phyloP scores from a whole-genome alignment of 2,329 filamentous ascomycete species.

The Aphanoascus verrucosus region DNA sequence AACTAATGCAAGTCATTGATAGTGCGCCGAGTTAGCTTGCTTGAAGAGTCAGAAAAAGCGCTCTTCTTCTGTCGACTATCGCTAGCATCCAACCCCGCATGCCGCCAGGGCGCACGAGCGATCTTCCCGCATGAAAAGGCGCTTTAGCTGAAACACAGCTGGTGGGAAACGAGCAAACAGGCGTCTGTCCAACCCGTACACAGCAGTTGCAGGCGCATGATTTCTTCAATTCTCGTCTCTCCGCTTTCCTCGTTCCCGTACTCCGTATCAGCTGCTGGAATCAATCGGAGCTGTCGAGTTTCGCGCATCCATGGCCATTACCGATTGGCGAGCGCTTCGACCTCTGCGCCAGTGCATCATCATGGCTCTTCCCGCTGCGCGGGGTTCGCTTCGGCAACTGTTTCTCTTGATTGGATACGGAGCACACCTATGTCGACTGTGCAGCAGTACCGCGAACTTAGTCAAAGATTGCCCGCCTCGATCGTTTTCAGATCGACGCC shows the following conservation, averaged over 20 bases:
- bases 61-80: too few relatives aligned
- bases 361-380: too few relatives aligned
- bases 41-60: neutral
- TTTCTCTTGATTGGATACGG: neutral
- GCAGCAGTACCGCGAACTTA: neutral
- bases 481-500: neutral
- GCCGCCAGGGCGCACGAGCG: neutral
- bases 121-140: neutral
- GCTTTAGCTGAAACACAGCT: neutral
- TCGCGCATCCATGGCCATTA: too few relatives aligned
- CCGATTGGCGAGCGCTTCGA: too few relatives aligned
- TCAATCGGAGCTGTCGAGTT: neutral
- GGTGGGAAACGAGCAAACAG: too few relatives aligned
- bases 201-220: neutral
- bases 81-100: neutral
- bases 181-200: neutral
- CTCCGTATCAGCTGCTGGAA: neutral
- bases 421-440: neutral
- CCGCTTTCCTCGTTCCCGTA: neutral
- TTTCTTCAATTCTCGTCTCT: neutral
- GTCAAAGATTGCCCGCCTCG: neutral
- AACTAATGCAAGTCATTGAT: slow-evolving; percentile 1
- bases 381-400: too few relatives aligned
- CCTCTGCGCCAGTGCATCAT: too few relatives aligned
- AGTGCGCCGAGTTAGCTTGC: neutral